Evolutionary conservation across 345 rosid genomes (phyloP), one percentile per base, ranked within the genome.

Genomic region (Eucalyptus polyanthemos): DNA sequence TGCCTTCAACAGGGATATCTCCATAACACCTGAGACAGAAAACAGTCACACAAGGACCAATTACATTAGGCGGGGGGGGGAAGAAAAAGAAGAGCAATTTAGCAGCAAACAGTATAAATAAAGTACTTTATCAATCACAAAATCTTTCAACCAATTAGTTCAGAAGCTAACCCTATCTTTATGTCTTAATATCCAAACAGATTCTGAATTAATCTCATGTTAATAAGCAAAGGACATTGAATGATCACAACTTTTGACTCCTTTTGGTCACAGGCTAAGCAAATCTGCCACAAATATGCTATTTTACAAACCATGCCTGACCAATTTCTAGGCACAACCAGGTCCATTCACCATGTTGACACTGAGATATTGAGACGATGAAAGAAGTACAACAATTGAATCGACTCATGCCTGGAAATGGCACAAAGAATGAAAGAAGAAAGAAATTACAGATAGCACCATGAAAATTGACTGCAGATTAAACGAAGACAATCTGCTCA

Each of bases 1-100:
- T 86, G 89, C 94, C 92, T 94, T 96, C 91, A 97, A 88, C 80
- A 93, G 89, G 19, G 98, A 96, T 87, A 93, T 93, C 94, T 94
- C 97, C 99, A 97, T 98, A 90, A 90, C 90, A 92, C 95, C 97
- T 96, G 95, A 92, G 53, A 88, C 80, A 37, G 53, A 58, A 58
- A 88, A 62, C 62, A 49, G n/a, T 67, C 51, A 69, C 21, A 49
- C 37, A 27, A 72, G 81, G 40, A 47, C 27, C 88, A 89, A 62
- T 86, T 50, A 21, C 34, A 40, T 24, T 88, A 47, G 27, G 34
- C 34, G 34, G 14, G 42, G 29, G 14, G 27, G 0, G 4, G 10
- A 56, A 88, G 14, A 80, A 22, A 37, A 34, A 69, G 37, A 45
- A 47, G 54, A 67, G 12, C 53, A 45, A 44, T 47, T 42, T 88